These are phyloP conservation scores for Selaginella tamariscina DNA, from an alignment of 75 land plant genomes.

Conservation along the genomic window DNA sequence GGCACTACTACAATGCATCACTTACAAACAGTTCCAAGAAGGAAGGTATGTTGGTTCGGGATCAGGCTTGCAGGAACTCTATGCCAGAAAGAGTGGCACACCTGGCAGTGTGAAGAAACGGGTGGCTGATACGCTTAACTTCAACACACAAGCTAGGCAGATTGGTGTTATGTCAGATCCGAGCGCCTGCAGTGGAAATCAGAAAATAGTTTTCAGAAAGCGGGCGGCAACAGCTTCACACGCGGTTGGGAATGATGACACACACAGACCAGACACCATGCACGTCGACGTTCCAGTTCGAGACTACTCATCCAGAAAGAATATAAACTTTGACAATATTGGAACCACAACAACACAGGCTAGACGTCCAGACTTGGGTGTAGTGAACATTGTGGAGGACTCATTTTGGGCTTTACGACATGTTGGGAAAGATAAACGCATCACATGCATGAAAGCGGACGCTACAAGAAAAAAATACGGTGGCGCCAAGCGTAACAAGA, in stretches of 20 bases:
- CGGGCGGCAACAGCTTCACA: background rate
- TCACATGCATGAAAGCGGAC: too few relatives aligned
- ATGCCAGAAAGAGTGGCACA: too few relatives aligned
- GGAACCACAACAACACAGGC: too few relatives aligned
- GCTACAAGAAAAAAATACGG: too few relatives aligned
- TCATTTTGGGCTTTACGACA: too few relatives aligned
- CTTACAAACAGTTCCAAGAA: background rate
- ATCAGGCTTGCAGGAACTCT: background rate
- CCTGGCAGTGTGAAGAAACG: too few relatives aligned
- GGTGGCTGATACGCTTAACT: too few relatives aligned
- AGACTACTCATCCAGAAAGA: conserved; percentile 1
- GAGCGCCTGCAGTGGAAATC: background rate
- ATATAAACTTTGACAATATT: background rate
- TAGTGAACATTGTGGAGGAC: too few relatives aligned
- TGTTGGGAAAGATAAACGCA: too few relatives aligned
- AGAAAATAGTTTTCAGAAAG: background rate
- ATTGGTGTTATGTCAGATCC: background rate
- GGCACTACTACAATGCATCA: background rate
- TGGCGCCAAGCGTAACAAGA: too few relatives aligned
- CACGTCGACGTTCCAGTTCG: background rate
- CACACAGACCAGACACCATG: background rate
- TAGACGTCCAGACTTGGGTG: too few relatives aligned
- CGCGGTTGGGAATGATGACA: background rate
- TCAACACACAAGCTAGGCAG: background rate
- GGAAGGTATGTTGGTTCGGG: background rate